Evolutionary conservation across 306 rosid species (phyloP).

Genomic region (Spatholobus suberectus): DNA sequence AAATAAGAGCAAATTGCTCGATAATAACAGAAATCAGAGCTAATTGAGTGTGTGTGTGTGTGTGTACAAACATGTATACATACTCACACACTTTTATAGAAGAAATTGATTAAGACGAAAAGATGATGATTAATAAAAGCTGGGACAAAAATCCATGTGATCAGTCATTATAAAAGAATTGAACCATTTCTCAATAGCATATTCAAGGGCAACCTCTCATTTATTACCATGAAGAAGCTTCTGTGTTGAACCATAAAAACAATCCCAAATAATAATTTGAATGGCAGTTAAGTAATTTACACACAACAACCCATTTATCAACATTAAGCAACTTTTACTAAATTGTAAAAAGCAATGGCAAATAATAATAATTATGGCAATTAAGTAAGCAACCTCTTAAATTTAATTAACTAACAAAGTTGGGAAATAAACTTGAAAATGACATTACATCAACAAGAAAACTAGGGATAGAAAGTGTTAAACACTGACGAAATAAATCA

Average conservation of each 20-base stretch:
- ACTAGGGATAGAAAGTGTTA: constrained; percentile 6
- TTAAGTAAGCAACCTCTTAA: background rate
- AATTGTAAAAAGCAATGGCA: constrained; percentile 20
- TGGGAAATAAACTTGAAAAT: background rate
- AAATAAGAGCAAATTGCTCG: background rate
- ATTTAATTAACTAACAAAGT: background rate
- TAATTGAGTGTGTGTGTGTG: no score
- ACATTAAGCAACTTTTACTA: constrained; percentile 61
- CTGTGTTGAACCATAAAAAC: constrained; percentile 55
- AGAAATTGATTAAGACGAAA: no score
- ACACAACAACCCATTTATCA: constrained; percentile 56
- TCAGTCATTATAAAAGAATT: constrained; percentile 87
- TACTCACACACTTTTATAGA: constrained; percentile 77
- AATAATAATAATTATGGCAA: background rate
- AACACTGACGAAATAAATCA: no score
- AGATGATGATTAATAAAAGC: no score
- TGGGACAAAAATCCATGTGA: constrained; percentile 79
- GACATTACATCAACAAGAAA: background rate
- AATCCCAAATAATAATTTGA: constrained; percentile 19
- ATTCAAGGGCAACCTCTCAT: constrained; percentile 82
- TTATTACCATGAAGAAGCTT: constrained; percentile 64
- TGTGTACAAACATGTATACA: no score
- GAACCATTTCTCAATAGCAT: constrained; percentile 80
- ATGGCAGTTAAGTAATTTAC: constrained; percentile 7
- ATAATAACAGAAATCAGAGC: constrained; percentile 13